These are phyloP conservation scores for Aphanomyces invadans DNA, from an alignment of 352 stramenopile genomes.

Conservation along the genomic window DNA sequence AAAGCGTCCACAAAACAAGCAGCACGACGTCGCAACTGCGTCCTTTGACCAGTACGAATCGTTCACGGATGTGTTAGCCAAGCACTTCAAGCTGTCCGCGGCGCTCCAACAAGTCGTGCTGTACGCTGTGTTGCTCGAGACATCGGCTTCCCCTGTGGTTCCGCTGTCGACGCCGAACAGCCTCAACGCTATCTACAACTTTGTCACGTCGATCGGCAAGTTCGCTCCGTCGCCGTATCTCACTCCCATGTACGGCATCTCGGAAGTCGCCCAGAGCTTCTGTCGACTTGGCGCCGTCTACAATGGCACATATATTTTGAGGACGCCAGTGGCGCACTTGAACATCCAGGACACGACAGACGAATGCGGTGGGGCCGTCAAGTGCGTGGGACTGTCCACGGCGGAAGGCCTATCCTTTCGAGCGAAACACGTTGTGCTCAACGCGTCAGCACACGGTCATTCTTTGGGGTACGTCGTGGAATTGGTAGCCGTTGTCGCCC, in stretches of 20 bases:
- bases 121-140: slow-evolving; percentile 77
- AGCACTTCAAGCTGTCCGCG: slow-evolving; percentile 63
- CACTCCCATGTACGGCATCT: slow-evolving; percentile 72
- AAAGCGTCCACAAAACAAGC: slow-evolving; percentile 83
- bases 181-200: slow-evolving; percentile 47
- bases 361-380: slow-evolving; percentile 37
- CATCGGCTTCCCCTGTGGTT: slow-evolving; percentile 32
- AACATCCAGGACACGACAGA: slow-evolving; percentile 33
- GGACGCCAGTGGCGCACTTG: slow-evolving; percentile 36
- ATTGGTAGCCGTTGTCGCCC: neutral
- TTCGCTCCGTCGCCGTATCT: slow-evolving; percentile 84
- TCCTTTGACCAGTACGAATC: slow-evolving; percentile 40
- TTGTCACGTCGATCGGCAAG: slow-evolving; percentile 69
- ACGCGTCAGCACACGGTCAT: slow-evolving; percentile 39
- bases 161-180: slow-evolving; percentile 45
- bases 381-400: slow-evolving; percentile 18
- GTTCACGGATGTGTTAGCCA: slow-evolving; percentile 60
- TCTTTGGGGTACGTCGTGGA: slow-evolving; percentile 24
- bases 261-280: slow-evolving; percentile 83
- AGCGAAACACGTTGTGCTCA: slow-evolving; percentile 49
- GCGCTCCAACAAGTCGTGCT: slow-evolving; percentile 77
- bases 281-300: slow-evolving; percentile 82
- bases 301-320: slow-evolving; percentile 77
- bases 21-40: slow-evolving; percentile 33
- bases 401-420: slow-evolving; percentile 37